phyloP scores from a whole-genome alignment of 2,329 filamentous ascomycete species.

The Neonectria faginata region DNA sequence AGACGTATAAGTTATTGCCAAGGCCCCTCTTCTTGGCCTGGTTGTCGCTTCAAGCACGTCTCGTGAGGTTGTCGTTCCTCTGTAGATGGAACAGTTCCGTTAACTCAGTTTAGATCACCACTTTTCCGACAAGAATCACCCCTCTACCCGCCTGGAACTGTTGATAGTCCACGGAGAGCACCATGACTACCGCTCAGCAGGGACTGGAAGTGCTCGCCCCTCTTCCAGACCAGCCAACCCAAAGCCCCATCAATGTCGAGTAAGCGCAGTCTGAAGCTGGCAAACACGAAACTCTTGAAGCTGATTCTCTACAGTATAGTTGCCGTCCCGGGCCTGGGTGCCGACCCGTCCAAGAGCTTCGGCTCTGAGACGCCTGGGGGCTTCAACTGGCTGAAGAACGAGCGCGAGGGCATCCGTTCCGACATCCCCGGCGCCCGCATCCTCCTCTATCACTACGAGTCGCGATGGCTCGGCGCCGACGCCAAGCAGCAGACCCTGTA shows the following conservation, averaged over 20 bases:
- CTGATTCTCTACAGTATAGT: constrained; percentile 1
- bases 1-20: not conserved
- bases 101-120: not conserved
- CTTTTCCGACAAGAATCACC: not conserved
- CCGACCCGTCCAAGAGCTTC: constrained; percentile 26
- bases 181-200: not conserved
- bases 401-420: constrained; percentile 20
- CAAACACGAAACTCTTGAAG: not conserved
- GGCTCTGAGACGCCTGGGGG: constrained; percentile 22
- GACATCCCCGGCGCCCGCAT: constrained; percentile 20
- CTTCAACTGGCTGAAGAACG: constrained; percentile 28
- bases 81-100: not conserved
- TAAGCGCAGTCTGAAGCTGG: not conserved
- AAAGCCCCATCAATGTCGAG: constrained; percentile 14
- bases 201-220: not conserved
- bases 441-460: constrained; percentile 24
- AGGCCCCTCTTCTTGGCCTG: not conserved
- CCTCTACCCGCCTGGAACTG: not conserved
- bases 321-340: constrained; percentile 21
- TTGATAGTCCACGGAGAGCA: not conserved
- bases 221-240: not conserved
- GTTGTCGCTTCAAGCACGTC: not conserved
- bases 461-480: constrained; percentile 20
- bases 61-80: not conserved
- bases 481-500: constrained; percentile 24